Conservation (phyloP, 2,329 filamentous ascomycete species). For the Talaromyces sp. region DNA sequence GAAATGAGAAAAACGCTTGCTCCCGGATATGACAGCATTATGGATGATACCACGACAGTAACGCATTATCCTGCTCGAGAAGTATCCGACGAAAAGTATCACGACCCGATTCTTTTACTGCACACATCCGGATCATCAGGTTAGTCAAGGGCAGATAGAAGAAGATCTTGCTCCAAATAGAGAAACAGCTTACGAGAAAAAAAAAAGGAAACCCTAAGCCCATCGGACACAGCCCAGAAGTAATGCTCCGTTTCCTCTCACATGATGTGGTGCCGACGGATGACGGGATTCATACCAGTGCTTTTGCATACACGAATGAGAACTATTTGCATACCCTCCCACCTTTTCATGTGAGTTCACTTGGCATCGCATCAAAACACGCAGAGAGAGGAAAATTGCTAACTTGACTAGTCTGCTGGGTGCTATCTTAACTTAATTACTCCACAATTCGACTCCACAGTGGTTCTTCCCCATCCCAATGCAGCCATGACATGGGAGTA, state of each 20-base stretch:
- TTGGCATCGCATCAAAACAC: not conserved
- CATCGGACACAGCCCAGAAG: slow-evolving; percentile 4
- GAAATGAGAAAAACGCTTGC: not conserved
- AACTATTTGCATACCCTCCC: slow-evolving; percentile 3
- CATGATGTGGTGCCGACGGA: slow-evolving; percentile 3
- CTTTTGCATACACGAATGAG: not conserved
- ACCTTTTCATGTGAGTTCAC: slow-evolving; percentile 5
- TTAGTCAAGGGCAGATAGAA: not conserved
- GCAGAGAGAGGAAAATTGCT: not conserved
- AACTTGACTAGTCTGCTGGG: not conserved
- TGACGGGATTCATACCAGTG: not conserved
- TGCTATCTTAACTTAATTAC: not conserved
- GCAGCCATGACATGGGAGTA: slow-evolving; percentile 10
- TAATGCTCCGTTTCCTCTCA: not conserved
- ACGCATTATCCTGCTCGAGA: slow-evolving; percentile 5
- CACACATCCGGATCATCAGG: slow-evolving; percentile 13
- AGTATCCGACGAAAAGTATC: slow-evolving; percentile 7
- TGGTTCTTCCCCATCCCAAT: slow-evolving; percentile 1
- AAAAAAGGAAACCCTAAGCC: slow-evolving; percentile 11
- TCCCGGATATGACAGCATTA: not conserved
- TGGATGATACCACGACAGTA: not conserved
- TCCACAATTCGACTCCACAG: not conserved
- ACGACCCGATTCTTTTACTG: slow-evolving; percentile 9
- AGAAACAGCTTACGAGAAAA: not conserved
- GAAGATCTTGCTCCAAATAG: not conserved